Conservation (phyloP, 371 early-diverging fungal species). For the Actinomortierella ambigua region DNA sequence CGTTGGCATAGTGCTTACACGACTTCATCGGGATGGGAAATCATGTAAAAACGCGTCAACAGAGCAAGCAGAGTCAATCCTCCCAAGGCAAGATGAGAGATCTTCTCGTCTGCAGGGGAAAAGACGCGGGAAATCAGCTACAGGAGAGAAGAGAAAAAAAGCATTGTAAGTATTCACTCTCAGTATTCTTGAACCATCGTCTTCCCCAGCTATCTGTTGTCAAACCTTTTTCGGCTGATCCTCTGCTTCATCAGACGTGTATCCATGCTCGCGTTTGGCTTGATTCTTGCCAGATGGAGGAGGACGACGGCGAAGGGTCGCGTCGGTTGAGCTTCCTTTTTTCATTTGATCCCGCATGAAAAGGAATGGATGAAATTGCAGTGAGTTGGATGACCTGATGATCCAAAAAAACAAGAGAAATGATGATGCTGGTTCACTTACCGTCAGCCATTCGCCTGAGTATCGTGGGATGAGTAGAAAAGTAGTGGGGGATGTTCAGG, state of each 20-base stretch:
- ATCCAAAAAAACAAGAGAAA: no score
- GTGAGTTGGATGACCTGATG: no score
- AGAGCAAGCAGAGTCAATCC: constrained; percentile 50
- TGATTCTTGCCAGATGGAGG: no score
- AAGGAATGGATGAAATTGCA: no score
- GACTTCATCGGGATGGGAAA: constrained; percentile 71
- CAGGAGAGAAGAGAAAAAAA: not conserved
- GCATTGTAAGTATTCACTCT: not conserved
- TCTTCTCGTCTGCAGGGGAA: constrained; percentile 22
- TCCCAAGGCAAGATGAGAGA: constrained; percentile 22
- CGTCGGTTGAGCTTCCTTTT: no score
- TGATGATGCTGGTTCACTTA: no score
- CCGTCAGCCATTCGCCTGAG: no score
- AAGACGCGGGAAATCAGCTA: constrained; percentile 20
- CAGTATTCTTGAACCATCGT: not conserved
- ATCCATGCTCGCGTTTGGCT: no score
- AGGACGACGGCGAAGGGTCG: no score
- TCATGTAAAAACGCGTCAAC: constrained; percentile 63
- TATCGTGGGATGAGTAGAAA: no score
- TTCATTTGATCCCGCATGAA: no score
- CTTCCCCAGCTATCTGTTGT: not conserved
- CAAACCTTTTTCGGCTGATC: constrained; percentile 23
- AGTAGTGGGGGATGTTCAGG: no score
- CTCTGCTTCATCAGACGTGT: not conserved
- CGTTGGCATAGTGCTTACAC: constrained; percentile 68